Base-by-base conservation (phyloP, 106 monocot species). In the Acorus calamus region DNA sequence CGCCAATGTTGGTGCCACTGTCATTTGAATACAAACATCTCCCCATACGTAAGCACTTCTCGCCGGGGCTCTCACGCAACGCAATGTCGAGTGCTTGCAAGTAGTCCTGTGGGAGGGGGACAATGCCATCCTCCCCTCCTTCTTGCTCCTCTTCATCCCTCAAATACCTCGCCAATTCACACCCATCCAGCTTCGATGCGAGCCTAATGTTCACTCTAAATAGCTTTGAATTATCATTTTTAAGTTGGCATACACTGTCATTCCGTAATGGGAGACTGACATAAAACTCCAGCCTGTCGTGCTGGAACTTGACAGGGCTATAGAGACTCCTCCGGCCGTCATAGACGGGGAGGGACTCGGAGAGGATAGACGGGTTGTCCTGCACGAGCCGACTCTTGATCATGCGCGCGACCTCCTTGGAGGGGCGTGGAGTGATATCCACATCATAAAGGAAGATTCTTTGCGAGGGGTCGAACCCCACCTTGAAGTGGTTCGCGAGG, bases 11-110 rank as follows among this genome's bases (percentile, higher is more conserved):
- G 53, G 49, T 79, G 9, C 11, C 65, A 60, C 74, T 85, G 14
- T 78, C 94, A 8, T 12, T 53, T 0, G 96, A 72, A 62, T 84
- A 98, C 61, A 91, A 63, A 49, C 85, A 91, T 47, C 85, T 70
- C 0, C 91, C 96, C 1, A 88, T 47, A 0, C 74, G 77, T 45
- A 83, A 68, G 62, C 80, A 91, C 9, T 63, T 85, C 69, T 98
- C 91, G 0, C 68, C 52, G 0, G 87, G 50, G 64, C 72, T 71
- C 72, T 98, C 96, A 2, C 96, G 79, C 42, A 98, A 46, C 50
- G 81, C 87, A 7, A 98, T 78, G 67, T 98, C 96, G 59, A 98
- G 57, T 8, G 96, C 96, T 48, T 98, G 96, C 28, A 98, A 80
- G 59, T 91, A 88, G 52, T 98, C 87, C 60, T 98, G 96, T 53